Percentiles rank a stretch among this genome's conserved stretches.
phyloP scores from a whole-genome alignment of 768 basidiomycete species.

The Boletus huronensis region DNA sequence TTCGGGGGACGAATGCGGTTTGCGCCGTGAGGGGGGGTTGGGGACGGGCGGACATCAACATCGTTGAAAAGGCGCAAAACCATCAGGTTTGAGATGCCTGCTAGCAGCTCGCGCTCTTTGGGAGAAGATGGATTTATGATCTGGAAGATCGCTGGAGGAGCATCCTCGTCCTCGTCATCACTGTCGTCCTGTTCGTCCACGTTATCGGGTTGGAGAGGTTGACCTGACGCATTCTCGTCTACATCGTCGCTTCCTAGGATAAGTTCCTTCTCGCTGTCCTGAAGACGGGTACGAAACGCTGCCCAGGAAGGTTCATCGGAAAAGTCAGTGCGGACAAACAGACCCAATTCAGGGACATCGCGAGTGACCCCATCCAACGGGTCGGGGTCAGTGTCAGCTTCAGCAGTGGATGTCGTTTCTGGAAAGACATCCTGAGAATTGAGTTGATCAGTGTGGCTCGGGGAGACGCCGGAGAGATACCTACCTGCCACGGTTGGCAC shows the following conservation, averaged over 20 bases:
- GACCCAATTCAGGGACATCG: slow-evolving; percentile 49
- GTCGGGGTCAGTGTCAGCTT: slow-evolving; percentile 45
- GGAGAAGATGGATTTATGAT: slow-evolving; percentile 46
- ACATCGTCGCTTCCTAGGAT: slow-evolving; percentile 25
- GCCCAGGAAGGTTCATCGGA: slow-evolving; percentile 65
- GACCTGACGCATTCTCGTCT: slow-evolving; percentile 21
- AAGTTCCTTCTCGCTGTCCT: slow-evolving; percentile 57
- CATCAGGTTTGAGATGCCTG: slow-evolving; percentile 57
- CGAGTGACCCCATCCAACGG: slow-evolving; percentile 46
- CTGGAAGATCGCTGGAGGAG: slow-evolving; percentile 46
- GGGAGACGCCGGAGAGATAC: not conserved
- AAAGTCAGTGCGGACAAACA: slow-evolving; percentile 74
- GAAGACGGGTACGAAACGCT: slow-evolving; percentile 47
- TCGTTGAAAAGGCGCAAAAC: slow-evolving; percentile 71
- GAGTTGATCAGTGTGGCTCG: not conserved
- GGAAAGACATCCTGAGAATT: slow-evolving; percentile 14
- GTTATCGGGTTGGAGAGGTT: slow-evolving; percentile 18
- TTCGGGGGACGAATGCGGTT: slow-evolving; percentile 49
- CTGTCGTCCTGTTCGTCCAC: slow-evolving; percentile 13
- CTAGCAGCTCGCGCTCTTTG: slow-evolving; percentile 40
- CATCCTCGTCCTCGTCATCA: slow-evolving; percentile 30
- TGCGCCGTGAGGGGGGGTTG: slow-evolving; percentile 41
- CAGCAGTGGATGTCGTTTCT: slow-evolving; percentile 18
- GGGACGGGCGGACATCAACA: slow-evolving; percentile 58
- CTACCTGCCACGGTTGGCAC: slow-evolving; percentile 5